These are phyloP conservation scores for Globomyces pollinis-pini DNA, from an alignment of 192 early-diverging fungal genomes.

Conservation along the genomic window DNA sequence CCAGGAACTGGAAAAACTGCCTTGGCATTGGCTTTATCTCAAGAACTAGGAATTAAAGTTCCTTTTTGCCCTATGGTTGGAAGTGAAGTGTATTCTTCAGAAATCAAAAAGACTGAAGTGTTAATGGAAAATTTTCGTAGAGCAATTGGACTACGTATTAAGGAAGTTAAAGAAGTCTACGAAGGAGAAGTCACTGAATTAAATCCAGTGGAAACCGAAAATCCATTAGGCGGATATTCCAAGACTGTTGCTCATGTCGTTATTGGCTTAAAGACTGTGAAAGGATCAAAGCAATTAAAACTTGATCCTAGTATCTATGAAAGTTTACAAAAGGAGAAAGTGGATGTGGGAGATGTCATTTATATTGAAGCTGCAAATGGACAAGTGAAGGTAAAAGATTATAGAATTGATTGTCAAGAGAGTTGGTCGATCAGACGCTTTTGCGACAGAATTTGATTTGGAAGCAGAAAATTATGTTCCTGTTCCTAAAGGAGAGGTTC, in stretches of 20 bases:
- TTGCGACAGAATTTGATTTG: slow-evolving; percentile 96
- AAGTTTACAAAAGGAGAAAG: slow-evolving; percentile 94
- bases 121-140: slow-evolving; percentile 98
- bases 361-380: slow-evolving; percentile 97
- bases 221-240: slow-evolving; percentile 95
- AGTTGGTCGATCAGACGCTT: slow-evolving; percentile 95
- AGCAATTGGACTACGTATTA: slow-evolving; percentile 91
- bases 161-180: slow-evolving; percentile 99
- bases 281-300: slow-evolving; percentile 96
- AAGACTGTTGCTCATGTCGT: slow-evolving; percentile 95
- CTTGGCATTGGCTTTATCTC: slow-evolving; percentile 89
- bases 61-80: slow-evolving; percentile 99
- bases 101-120: slow-evolving; percentile 99
- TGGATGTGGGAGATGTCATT: slow-evolving; percentile 92
- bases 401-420: slow-evolving; percentile 54
- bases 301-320: slow-evolving; percentile 97
- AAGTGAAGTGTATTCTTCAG: slow-evolving; percentile 93
- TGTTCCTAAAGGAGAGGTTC: slow-evolving; percentile 95
- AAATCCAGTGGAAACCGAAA: slow-evolving; percentile 95
- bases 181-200: slow-evolving; percentile 98
- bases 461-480: slow-evolving; percentile 98
- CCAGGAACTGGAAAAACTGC: slow-evolving; percentile 98
- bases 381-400: slow-evolving; percentile 72
- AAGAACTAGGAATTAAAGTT: slow-evolving; percentile 96
- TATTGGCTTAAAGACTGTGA: slow-evolving; percentile 95